These are phyloP conservation scores for Phialemonium atrogriseum DNA, from an alignment of 2,329 filamentous ascomycete genomes.

Conservation along the genomic window DNA sequence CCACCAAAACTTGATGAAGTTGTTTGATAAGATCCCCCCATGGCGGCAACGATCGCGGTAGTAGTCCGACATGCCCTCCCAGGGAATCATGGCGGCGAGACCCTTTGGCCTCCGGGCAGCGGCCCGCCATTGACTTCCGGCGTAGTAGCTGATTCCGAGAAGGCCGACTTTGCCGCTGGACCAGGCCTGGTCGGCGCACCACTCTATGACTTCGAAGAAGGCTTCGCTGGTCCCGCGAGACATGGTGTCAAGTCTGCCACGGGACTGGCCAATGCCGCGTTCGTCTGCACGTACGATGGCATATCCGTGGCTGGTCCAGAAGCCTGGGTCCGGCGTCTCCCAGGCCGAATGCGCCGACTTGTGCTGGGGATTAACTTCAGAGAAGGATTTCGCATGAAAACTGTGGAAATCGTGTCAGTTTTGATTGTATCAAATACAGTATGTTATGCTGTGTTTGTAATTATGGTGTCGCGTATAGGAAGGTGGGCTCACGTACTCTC, in stretches of 20 bases:
- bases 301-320: slow-evolving; percentile 41
- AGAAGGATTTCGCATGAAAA: slow-evolving; percentile 25
- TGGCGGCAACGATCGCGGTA: slow-evolving; percentile 51
- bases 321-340: slow-evolving; percentile 44
- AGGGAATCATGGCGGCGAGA: slow-evolving; percentile 37
- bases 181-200: slow-evolving; percentile 30
- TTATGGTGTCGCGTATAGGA: too few species aligned
- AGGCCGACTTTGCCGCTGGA: slow-evolving; percentile 30
- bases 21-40: slow-evolving; percentile 51
- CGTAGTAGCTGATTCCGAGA: slow-evolving; percentile 31
- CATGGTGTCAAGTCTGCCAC: slow-evolving; percentile 31
- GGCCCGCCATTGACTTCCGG: slow-evolving; percentile 37
- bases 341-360: slow-evolving; percentile 39
- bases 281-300: slow-evolving; percentile 39
- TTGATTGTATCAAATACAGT: not conserved
- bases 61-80: slow-evolving; percentile 46
- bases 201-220: slow-evolving; percentile 34
- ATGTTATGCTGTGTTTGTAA: too few species aligned
- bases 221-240: slow-evolving; percentile 27
- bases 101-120: slow-evolving; percentile 37
- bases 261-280: slow-evolving; percentile 29
- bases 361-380: slow-evolving; percentile 38
- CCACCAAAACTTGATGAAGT: slow-evolving; percentile 59
- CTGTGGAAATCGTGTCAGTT: slow-evolving; percentile 6
- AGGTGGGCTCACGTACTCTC: slow-evolving; percentile 24